Conservation (phyloP, 2,329 filamentous ascomycete species). For the Alternaria angustiovoidea region DNA sequence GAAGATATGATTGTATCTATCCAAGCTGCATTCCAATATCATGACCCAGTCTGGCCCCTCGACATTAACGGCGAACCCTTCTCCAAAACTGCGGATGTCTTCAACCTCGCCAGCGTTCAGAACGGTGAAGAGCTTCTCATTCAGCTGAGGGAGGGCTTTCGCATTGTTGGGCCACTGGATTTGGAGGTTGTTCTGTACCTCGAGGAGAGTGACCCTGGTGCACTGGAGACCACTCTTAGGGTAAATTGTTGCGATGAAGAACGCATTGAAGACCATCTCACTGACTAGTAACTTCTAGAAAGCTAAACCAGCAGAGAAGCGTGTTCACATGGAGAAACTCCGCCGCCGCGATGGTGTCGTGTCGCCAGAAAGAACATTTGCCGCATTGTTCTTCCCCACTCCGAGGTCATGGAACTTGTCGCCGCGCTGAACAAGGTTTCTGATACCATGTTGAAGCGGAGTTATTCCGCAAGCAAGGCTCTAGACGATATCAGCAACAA, state of each 20-base stretch:
- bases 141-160: background rate
- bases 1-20: background rate
- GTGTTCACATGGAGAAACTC: background rate
- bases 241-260: background rate
- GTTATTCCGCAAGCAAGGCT: no score
- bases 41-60: background rate
- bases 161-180: background rate
- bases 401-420: background rate
- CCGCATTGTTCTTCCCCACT: background rate
- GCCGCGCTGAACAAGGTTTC: background rate
- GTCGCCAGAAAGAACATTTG: background rate
- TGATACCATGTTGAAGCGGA: background rate
- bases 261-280: background rate
- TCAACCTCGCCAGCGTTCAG: background rate
- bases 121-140: background rate
- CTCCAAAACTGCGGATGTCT: background rate
- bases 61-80: slow-evolving; percentile 1
- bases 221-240: background rate
- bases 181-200: slow-evolving; percentile 1
- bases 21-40: background rate
- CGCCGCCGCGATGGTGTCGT: background rate
- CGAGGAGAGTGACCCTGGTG: background rate
- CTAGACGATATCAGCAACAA: no score
- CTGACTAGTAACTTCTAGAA: background rate
- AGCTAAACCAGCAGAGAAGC: background rate